Conservation (phyloP, 2,329 filamentous ascomycete species). For the Paecilomyces fulvus region DNA sequence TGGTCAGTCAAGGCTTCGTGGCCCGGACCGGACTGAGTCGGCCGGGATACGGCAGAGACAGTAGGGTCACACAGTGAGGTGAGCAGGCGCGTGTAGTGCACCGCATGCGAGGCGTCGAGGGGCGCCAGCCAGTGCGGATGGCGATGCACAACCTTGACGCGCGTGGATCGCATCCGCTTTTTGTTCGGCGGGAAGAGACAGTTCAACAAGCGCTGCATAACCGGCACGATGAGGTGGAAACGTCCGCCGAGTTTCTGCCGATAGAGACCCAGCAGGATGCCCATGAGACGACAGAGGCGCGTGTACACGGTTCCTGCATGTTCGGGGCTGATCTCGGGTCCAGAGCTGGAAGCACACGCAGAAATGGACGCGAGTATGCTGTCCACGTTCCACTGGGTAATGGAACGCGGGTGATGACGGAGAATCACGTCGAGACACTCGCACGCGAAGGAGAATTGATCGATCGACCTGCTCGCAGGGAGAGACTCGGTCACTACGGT, state of each 20-base stretch:
- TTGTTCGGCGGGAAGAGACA: slow-evolving; percentile 46
- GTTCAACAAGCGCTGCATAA: slow-evolving; percentile 47
- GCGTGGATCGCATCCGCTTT: slow-evolving; percentile 21
- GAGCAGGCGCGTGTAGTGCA: slow-evolving; percentile 47
- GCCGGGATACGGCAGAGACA: slow-evolving; percentile 43
- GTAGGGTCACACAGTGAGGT: slow-evolving; percentile 55
- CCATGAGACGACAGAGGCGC: slow-evolving; percentile 46
- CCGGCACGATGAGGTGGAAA: slow-evolving; percentile 49
- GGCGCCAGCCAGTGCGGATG: slow-evolving; percentile 26
- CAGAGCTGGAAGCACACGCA: slow-evolving; percentile 24
- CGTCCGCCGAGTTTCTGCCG: slow-evolving; percentile 51
- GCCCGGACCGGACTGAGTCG: slow-evolving; percentile 22
- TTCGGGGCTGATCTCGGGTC: slow-evolving; percentile 22
- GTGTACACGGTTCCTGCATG: slow-evolving; percentile 40
- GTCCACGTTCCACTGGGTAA: slow-evolving; percentile 40
- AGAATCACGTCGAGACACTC: slow-evolving; percentile 34
- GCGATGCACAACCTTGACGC: slow-evolving; percentile 14
- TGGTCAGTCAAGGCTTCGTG: slow-evolving; percentile 48
- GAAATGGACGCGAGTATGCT: slow-evolving; percentile 31
- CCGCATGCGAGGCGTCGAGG: slow-evolving; percentile 37
- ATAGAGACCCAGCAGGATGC: slow-evolving; percentile 47
- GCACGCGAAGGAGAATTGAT: slow-evolving; percentile 31
- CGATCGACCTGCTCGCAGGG: slow-evolving; percentile 21
- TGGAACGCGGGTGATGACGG: slow-evolving; percentile 30
- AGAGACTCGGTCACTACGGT: slow-evolving; percentile 25